phyloP scores from a whole-genome alignment of 768 basidiomycete species.

The Tylopilus plumbeoviolaceoides region DNA sequence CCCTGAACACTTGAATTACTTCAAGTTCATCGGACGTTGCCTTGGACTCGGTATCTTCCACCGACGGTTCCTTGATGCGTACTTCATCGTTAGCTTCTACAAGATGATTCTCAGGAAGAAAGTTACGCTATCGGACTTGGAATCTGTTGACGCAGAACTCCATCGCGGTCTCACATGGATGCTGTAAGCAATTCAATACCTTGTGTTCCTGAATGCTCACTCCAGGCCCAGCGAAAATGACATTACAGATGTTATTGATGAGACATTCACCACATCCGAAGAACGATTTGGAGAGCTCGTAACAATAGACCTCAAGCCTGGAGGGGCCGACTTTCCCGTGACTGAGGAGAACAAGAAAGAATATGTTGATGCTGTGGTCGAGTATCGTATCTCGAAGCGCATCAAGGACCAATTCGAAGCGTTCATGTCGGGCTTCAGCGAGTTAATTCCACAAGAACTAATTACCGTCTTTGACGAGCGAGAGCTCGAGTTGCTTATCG shows the following conservation, averaged over 20 bases:
- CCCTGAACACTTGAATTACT: slow-evolving; percentile 99
- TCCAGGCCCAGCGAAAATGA: slow-evolving; percentile 78
- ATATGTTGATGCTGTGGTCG: slow-evolving; percentile 90
- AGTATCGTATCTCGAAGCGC: slow-evolving; percentile 95
- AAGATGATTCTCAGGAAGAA: slow-evolving; percentile 99
- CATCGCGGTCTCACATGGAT: slow-evolving; percentile 98
- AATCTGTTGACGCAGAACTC: slow-evolving; percentile 94
- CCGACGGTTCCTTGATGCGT: slow-evolving; percentile 96
- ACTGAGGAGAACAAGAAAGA: slow-evolving; percentile 99
- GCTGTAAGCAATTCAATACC: slow-evolving; percentile 58
- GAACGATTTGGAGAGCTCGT: slow-evolving; percentile 99
- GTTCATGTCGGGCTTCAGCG: slow-evolving; percentile 99
- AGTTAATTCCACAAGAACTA: slow-evolving; percentile 95
- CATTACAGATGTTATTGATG: slow-evolving; percentile 96
- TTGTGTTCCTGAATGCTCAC: slow-evolving; percentile 8
- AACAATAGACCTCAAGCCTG: slow-evolving; percentile 90
- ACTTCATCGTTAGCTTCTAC: slow-evolving; percentile 99
- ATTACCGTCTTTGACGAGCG: slow-evolving; percentile 99
- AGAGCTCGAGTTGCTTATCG: slow-evolving; percentile 94
- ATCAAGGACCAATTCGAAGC: slow-evolving; percentile 99
- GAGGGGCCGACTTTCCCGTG: slow-evolving; percentile 80
- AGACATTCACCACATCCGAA: slow-evolving; percentile 95
- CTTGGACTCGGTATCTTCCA: slow-evolving; percentile 98
- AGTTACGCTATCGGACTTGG: slow-evolving; percentile 88
- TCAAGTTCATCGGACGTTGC: slow-evolving; percentile 98